Base-by-base conservation (phyloP, 768 basidiomycete species). In the Pholiota molesta region DNA sequence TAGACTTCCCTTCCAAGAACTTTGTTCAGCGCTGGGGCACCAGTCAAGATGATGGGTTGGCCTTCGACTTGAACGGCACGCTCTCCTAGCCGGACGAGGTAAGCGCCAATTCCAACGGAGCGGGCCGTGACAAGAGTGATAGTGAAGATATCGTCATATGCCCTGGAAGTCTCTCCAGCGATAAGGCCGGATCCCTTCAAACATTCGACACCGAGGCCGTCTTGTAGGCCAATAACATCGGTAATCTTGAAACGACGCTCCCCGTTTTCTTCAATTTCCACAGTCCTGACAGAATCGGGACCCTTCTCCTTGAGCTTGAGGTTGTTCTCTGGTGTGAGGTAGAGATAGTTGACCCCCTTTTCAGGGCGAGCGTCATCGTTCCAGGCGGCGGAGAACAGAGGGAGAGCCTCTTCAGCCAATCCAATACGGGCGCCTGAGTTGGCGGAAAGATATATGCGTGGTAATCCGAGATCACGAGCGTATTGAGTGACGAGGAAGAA, bases 61-160 rank as follows among this genome's bases (percentile, higher is more conserved):
- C 97, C 97, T 77, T 99, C 97, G 57, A 99, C 97, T 74, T 99
- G 97, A 51, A 99, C 94, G 1, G 97, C 94, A 65, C 97, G 90
- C 79, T 99, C 93, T 65, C 97, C 97, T 47, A 99, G 86, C 65
- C 97, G 95, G 58, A 99, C 95, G 60, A 99, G 92, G 76, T 99
- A 99, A 14, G 97, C 97, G 68, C 97, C 97, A 68, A 99, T 99
- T 75, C 97, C 97, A 68, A 99, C 97, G 5, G 97, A 99, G 52
- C 97, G 94, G 66, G 96, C 97, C 47, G 95, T 97, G 66, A 99
- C 97, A 69, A 99, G 87, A 10, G 97, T 99, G 76, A 99, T 97
- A 53, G 97, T 99, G 83, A 99, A 99, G 73, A 99, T 98, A 72
- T 99, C 97, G 69, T 99, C 97, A 76, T 99, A 99, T 0, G 97